These are phyloP conservation scores for Mycothermus thermophilus DNA, from an alignment of 495 filamentous ascomycete genomes.

Conservation along the genomic window DNA sequence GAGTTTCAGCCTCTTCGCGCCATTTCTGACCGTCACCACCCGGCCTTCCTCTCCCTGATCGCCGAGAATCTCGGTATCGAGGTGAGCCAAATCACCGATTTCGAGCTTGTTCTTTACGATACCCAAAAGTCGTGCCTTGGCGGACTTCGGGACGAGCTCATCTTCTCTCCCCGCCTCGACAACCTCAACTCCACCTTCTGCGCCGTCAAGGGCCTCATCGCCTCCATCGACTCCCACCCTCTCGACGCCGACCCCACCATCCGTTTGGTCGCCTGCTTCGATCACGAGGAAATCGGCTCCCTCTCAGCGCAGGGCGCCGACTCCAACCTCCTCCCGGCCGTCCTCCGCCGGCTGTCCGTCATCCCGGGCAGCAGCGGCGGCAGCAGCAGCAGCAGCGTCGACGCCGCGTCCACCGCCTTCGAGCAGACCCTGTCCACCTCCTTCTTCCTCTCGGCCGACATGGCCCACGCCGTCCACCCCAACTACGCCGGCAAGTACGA, in stretches of 20 bases:
- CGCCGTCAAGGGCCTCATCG: constrained; percentile 64
- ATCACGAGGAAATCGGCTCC: constrained; percentile 96
- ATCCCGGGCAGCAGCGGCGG: constrained; percentile 40
- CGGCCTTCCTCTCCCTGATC: constrained; percentile 70
- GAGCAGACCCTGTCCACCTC: constrained; percentile 88
- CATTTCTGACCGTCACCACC: constrained; percentile 75
- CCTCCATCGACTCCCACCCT: constrained; percentile 48
- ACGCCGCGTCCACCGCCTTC: constrained; percentile 61
- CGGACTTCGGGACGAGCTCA: constrained; percentile 83
- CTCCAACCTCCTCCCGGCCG: constrained; percentile 78
- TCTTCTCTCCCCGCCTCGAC: constrained; percentile 84
- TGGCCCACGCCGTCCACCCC: constrained; percentile 90
- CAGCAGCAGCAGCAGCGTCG: constrained; percentile 23
- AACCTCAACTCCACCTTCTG: constrained; percentile 95
- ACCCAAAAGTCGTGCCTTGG: constrained; percentile 82
- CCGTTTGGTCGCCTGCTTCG: constrained; percentile 81
- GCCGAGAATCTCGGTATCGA: constrained; percentile 62
- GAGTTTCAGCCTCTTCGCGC: constrained; percentile 58
- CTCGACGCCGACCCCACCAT: constrained; percentile 68
- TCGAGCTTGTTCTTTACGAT: constrained; percentile 92
- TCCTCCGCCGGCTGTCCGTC: constrained; percentile 76
- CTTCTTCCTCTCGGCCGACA: constrained; percentile 91
- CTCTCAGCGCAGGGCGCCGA: constrained; percentile 83
- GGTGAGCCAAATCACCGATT: constrained; percentile 67
- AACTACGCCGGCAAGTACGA: constrained; percentile 93